Conservation (phyloP, 495 filamentous ascomycete genomes). For the Friedmanniomyces simplex region DNA sequence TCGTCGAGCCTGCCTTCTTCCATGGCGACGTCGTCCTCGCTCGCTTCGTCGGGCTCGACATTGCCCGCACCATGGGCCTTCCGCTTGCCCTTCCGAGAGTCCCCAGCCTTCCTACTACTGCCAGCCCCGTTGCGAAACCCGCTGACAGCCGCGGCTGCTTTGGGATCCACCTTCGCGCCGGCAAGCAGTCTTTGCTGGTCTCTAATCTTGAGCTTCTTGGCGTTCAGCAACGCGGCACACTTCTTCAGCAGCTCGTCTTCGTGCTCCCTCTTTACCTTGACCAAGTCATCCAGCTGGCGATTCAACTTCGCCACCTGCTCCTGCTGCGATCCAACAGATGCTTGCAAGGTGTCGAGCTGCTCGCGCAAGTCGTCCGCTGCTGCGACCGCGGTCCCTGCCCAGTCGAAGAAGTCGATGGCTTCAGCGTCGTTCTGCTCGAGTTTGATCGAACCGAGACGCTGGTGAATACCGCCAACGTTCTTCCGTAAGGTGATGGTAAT, state of each 20-base stretch:
- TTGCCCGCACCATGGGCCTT: background rate
- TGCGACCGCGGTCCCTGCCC: constrained; percentile 48
- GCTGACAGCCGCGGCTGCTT: constrained; percentile 19
- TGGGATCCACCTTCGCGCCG: constrained; percentile 46
- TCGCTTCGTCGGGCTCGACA: background rate
- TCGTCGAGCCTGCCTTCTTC: background rate
- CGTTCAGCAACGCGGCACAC: constrained; percentile 63
- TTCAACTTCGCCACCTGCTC: constrained; percentile 30
- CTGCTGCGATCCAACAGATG: constrained; percentile 37
- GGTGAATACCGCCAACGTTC: constrained; percentile 50
- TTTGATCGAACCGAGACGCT: constrained; percentile 58
- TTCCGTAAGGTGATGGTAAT: constrained; percentile 46
- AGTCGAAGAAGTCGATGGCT: constrained; percentile 57
- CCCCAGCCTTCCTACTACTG: background rate
- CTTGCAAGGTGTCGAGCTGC: constrained; percentile 39
- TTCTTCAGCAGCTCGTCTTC: constrained; percentile 63
- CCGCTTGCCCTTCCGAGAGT: background rate
- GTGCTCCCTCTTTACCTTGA: constrained; percentile 40
- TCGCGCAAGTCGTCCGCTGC: constrained; percentile 35
- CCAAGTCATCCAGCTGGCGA: constrained; percentile 30
- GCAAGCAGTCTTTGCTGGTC: constrained; percentile 64
- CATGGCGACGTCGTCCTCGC: background rate
- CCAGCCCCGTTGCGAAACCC: background rate
- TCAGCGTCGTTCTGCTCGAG: constrained; percentile 52
- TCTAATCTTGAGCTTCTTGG: constrained; percentile 85